A percentile compares a stretch with the other conserved stretches of the same genome.
These are phyloP conservation scores for Musa troglodytarum DNA, from an alignment of 176 grass and related monocot species.

Conservation along the genomic window DNA sequence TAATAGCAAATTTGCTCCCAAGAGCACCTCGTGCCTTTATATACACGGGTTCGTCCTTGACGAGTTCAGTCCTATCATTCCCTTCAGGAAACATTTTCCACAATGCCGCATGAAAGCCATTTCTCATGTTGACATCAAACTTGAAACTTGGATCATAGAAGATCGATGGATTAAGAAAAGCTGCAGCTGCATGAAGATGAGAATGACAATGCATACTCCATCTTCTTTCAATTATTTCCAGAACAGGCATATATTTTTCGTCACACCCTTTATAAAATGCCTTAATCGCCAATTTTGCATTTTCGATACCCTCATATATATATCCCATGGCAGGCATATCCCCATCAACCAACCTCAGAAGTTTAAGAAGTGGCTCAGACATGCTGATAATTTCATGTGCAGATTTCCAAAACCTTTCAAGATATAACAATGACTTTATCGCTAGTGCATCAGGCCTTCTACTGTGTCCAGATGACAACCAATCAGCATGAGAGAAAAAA, in stretches of 20 bases:
- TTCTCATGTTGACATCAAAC: conserved; percentile 17
- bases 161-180: conserved; percentile 23
- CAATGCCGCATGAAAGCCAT: conserved; percentile 25
- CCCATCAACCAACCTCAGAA: conserved; percentile 24
- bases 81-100: conserved; percentile 29
- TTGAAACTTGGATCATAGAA: conserved; percentile 22
- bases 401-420: conserved; percentile 21
- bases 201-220: conserved; percentile 19
- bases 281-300: conserved; percentile 19
- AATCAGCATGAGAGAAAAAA: conserved; percentile 20
- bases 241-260: conserved; percentile 13
- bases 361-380: conserved; percentile 21
- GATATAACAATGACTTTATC: conserved; percentile 16
- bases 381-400: conserved; percentile 17
- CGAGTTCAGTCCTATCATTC: conserved; percentile 23
- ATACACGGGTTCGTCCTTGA: conserved; percentile 22
- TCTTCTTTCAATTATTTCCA: conserved; percentile 23
- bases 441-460: conserved; percentile 10
- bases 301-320: conserved; percentile 21
- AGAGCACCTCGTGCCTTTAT: conserved; percentile 25
- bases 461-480: conserved; percentile 9
- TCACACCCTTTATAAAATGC: conserved; percentile 18
- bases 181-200: conserved; percentile 22
- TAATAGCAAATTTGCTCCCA: conserved; percentile 23
- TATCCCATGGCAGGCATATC: conserved; percentile 23